Evolutionary conservation across 371 early-diverging fungal genomes (phyloP).

Genomic region (Haplosporangium sp.): DNA sequence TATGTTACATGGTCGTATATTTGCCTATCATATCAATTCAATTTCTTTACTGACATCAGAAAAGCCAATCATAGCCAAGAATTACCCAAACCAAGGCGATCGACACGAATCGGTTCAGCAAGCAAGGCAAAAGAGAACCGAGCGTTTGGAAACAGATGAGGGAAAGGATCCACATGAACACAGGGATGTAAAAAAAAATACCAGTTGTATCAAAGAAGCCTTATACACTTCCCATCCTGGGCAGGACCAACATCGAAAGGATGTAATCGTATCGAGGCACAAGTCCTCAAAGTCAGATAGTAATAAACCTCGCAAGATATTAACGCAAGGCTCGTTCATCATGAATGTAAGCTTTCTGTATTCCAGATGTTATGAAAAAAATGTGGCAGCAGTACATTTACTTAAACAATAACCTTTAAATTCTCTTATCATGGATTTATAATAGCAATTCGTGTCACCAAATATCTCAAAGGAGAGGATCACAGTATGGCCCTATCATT

Average conservation of each 20-base stretch:
- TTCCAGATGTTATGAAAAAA: background rate
- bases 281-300: slow-evolving; percentile 17
- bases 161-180: background rate
- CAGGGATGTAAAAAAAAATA: background rate
- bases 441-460: slow-evolving; percentile 41
- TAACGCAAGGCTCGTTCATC: slow-evolving; percentile 35
- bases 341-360: slow-evolving; percentile 38
- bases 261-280: background rate
- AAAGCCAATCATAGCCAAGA: slow-evolving; percentile 30
- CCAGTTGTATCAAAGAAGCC: background rate
- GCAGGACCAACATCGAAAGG: background rate
- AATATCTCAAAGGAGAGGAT: slow-evolving; percentile 34
- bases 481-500: slow-evolving; percentile 20
- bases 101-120: slow-evolving; percentile 8
- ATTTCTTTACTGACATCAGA: slow-evolving; percentile 27
- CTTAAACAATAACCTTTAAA: too few species aligned
- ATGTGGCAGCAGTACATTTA: too few species aligned
- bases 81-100: slow-evolving; percentile 7
- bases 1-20: background rate
- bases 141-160: background rate
- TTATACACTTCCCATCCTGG: background rate
- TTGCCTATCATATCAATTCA: background rate
- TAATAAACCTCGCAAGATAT: slow-evolving; percentile 53
- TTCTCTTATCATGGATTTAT: background rate
- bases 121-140: slow-evolving; percentile 9